These are phyloP conservation scores for Rhododendron griersonianum DNA, from an alignment of 148 eudicot species.

Conservation along the genomic window DNA sequence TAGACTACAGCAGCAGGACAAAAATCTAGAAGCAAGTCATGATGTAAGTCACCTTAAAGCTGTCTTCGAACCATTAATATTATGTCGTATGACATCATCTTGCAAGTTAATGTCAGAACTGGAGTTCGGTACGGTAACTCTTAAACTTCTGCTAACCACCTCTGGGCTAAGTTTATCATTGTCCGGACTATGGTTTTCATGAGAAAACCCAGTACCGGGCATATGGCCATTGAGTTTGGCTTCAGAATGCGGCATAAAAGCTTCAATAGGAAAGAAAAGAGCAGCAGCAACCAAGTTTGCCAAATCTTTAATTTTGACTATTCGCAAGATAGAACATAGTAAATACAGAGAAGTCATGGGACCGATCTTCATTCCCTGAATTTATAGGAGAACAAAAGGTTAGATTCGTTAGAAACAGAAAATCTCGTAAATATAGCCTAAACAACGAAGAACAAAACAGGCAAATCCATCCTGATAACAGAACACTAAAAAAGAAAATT, in stretches of 20 bases:
- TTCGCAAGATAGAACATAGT: conserved; percentile 85
- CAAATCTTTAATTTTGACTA: conserved; percentile 91
- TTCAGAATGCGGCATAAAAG: conserved; percentile 39
- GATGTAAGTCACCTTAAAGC: conserved; percentile 48
- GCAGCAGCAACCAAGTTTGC: conserved; percentile 84
- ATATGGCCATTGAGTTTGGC: conserved; percentile 51
- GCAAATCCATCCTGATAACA: neutral
- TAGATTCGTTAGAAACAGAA: conserved; percentile 19
- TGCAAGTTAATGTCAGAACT: conserved; percentile 19
- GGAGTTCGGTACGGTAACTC: conserved; percentile 25
- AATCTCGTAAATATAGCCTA: conserved; percentile 14
- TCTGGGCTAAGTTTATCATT: conserved; percentile 27
- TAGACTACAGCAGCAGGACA: neutral
- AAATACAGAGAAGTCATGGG: conserved; percentile 73
- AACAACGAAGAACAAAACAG: conserved; percentile 7
- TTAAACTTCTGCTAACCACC: conserved; percentile 25
- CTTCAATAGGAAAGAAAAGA: conserved; percentile 59
- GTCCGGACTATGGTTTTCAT: conserved; percentile 24
- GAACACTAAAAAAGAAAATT: neutral
- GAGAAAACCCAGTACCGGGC: conserved; percentile 13
- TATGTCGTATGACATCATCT: conserved; percentile 30
- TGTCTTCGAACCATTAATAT: conserved; percentile 28
- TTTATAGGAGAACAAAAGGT: conserved; percentile 33
- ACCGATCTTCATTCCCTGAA: conserved; percentile 62
- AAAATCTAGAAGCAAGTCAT: neutral